Evolutionary conservation across 805 yeast species (phyloP).

Genomic region (Lipomyces yamadae): DNA sequence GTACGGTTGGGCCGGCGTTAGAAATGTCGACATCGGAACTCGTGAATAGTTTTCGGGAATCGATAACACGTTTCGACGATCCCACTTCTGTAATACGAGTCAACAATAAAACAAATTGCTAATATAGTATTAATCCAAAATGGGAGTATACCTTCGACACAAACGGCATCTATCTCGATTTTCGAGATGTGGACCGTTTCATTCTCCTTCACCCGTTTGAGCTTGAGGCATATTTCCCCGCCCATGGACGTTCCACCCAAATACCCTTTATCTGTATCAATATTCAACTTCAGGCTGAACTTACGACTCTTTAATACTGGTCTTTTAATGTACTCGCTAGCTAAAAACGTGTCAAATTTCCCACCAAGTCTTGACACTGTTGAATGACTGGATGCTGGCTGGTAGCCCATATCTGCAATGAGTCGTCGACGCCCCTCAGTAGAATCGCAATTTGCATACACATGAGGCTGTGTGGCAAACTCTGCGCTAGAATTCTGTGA

Average conservation of each 20-base stretch:
- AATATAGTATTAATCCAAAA: background rate
- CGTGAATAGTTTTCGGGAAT: background rate
- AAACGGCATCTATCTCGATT: conserved; percentile 6
- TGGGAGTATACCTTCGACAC: conserved; percentile 2
- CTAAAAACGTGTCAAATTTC: conserved; percentile 9
- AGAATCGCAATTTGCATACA: background rate
- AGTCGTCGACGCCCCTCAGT: background rate
- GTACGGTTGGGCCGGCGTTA: conserved; percentile 1
- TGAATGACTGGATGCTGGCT: background rate
- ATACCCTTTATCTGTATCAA: conserved; percentile 13
- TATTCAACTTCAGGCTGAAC: conserved; percentile 7
- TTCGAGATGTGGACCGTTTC: background rate
- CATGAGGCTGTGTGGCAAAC: conserved; percentile 3
- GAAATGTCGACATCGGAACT: background rate
- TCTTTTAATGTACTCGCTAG: conserved; percentile 11
- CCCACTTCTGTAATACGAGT: conserved; percentile 8
- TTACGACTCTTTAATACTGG: background rate
- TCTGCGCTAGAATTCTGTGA: background rate
- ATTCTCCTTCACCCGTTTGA: background rate
- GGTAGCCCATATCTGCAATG: background rate
- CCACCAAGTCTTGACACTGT: background rate
- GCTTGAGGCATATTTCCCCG: conserved; percentile 15
- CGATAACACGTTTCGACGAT: conserved; percentile 11
- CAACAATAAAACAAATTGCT: too few relatives aligned
- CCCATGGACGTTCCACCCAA: conserved; percentile 7